Conservation (phyloP, 176 grass and related monocot genomes). For the Avena sativa region DNA sequence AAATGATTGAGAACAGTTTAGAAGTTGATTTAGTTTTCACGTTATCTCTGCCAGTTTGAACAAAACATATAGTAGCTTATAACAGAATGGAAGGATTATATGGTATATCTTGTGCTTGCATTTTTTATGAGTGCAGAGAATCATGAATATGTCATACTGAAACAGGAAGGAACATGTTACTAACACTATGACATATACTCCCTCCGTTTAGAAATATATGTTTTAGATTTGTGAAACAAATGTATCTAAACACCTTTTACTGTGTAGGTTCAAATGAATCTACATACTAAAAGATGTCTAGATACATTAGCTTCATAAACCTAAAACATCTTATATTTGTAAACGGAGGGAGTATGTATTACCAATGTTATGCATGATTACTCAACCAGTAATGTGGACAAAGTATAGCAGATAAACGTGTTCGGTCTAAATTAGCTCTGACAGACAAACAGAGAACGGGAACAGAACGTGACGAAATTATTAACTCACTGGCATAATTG, state of each 20-base stretch:
- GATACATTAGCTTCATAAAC: no score
- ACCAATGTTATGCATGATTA: background rate
- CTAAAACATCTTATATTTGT: no score
- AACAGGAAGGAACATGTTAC: conserved; percentile 38
- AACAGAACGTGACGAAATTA: background rate
- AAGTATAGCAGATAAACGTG: conserved; percentile 14
- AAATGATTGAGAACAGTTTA: conserved; percentile 64
- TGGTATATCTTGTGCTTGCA: conserved; percentile 44
- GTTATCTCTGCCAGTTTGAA: conserved; percentile 44
- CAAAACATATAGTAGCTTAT: conserved; percentile 23
- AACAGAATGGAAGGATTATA: background rate
- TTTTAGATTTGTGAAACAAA: no score
- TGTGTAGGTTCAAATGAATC: no score
- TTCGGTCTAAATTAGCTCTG: conserved; percentile 9
- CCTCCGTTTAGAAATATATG: no score
- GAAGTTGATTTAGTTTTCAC: conserved; percentile 32
- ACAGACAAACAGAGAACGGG: background rate
- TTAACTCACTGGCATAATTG: background rate
- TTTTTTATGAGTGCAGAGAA: conserved; percentile 52
- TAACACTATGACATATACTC: background rate
- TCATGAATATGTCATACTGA: conserved; percentile 79
- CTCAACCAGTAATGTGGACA: background rate
- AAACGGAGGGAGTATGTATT: background rate
- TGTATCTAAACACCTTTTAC: no score
- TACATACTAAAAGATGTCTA: no score